Evolutionary conservation across 208 protist genomes (phyloP).

Genomic region (Leishmania turanica): DNA sequence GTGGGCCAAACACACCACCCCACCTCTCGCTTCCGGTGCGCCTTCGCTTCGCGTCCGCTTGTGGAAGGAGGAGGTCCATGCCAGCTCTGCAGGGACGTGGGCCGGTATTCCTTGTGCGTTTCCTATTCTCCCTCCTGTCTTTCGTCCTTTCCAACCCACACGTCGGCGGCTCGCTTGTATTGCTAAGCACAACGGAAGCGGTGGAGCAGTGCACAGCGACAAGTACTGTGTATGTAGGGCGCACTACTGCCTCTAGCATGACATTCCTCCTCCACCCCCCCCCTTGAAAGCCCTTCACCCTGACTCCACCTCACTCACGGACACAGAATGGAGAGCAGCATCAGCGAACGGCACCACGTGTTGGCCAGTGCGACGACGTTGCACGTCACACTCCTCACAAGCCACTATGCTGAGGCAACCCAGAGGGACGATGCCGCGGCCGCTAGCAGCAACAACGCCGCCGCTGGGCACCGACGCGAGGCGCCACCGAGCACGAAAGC

Average conservation of each 20-base stretch:
- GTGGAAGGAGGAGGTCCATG: not conserved
- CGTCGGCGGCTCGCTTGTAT: not conserved
- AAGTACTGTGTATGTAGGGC: not conserved
- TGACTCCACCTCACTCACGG: not conserved
- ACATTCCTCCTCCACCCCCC: not conserved
- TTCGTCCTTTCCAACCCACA: not conserved
- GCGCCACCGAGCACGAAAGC: constrained; percentile 10
- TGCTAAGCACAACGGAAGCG: not conserved
- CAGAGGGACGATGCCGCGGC: constrained; percentile 10
- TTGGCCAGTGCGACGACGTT: constrained; percentile 20
- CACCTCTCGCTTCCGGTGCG: not conserved
- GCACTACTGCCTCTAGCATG: not conserved
- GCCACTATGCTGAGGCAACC: constrained; percentile 15
- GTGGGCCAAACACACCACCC: not conserved
- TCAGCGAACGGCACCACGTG: not conserved
- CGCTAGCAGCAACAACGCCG: not conserved
- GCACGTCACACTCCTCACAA: constrained; percentile 28
- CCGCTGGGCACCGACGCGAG: constrained; percentile 5
- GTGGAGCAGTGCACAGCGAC: not conserved
- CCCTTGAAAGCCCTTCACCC: not conserved
- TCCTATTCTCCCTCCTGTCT: not conserved
- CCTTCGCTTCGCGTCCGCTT: not conserved
- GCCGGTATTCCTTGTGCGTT: not conserved
- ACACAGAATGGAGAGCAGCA: not conserved
- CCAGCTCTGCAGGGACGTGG: not conserved